Base-by-base conservation (phyloP, 1,284 basidiomycete genomes). In the Papiliotrema nemorosa region DNA sequence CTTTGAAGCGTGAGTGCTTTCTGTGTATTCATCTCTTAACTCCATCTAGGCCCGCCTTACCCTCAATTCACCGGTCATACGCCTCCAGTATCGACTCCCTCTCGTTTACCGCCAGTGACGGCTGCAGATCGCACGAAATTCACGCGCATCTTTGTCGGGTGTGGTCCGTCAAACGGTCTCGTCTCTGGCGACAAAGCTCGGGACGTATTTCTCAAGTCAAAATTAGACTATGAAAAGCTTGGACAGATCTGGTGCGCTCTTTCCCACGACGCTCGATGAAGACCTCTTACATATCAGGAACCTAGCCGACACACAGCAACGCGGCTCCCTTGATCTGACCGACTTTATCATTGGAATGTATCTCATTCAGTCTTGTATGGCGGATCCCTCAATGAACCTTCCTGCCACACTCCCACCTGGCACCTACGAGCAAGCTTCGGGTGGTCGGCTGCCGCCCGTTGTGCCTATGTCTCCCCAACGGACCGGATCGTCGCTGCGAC, bases 321-420 rank as follows among this genome's bases (percentile, higher is more conserved):
- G 96, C 53, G 96, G 96, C 36, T 79, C 82, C 3, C 83, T 99
- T 53, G 96, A 98, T 70, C 79, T 85, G 21, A 82, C 87, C 38
- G 96, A 99, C 75, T 99, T 98, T 69, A 87, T 88, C 58, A 85
- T 99, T 66, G 96, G 89, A 46, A 97, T 99, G 96, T 90, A 88
- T 71, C 70, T 74, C 66, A 94, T 97, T 61, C 93, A 97, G 74
- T 85, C 83, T 37, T 80, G 82, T 44, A 97, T 98, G 93, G 84
- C 86, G 44, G 84, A 84, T 47, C 81, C 86, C 47, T 77, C 91
- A 51, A 77, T 85, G 38, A 80, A 79, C 43, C 81, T 98, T 40
- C 96, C 96, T 10, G 71, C 82, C 2, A 77, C 80, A 1, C 80
- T 98, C 14, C 91, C 94, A n/a, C 84, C 88, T 0, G 87, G 84